Evolutionary conservation across 2,329 filamentous ascomycete genomes (phyloP), one percentile per base, ranked within the genome.

Genomic region (Diaporthe eres): DNA sequence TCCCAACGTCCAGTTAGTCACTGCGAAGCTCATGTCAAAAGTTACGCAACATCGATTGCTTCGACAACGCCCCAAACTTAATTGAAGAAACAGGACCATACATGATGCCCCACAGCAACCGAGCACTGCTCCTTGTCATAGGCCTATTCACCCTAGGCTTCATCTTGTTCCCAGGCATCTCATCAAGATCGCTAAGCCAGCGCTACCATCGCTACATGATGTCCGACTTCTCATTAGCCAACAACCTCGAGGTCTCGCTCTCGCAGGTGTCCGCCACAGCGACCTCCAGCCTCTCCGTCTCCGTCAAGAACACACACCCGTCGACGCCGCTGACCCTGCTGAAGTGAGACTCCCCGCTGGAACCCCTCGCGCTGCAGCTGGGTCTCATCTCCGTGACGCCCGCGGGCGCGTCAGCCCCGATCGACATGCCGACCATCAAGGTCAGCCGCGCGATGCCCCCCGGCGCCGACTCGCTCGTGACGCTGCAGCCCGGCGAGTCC

Each of bases 341-440:
- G 44, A 80, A 78, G 6, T 88, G 87, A 82, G 81, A 85, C 67
- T 86, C 86, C 0, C 87, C 87, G n/a, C 82, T 88, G n/a, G 87
- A 88, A 77, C 81, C 82, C 0, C 70, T 86, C 22, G 86, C 84
- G 0, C 76, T 87, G 63, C 82, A 85, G 74, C 81, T 87, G 6
- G 87, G 87, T 10, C 80, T 86, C n/a, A 68, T 88, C 12, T 80
- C 81, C 47, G 82, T 88, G 77, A 85, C 81, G 3, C 84, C 83
- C 6, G 81, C 82, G 3, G 83, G 82, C 1, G 80, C 81, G 25
- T 78, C 79, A 9, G 55, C 75, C 17, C 82, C 85, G 5, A 73
- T 88, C 5, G 80, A 85, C 8, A 79, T 87, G 13, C 82, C 83
- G 12, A 81, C 79, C 25, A 80, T 87, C 65, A 80, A 85, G 72